Evolutionary conservation across 768 basidiomycete species (phyloP).

Genomic region (Termitomyces sp.): DNA sequence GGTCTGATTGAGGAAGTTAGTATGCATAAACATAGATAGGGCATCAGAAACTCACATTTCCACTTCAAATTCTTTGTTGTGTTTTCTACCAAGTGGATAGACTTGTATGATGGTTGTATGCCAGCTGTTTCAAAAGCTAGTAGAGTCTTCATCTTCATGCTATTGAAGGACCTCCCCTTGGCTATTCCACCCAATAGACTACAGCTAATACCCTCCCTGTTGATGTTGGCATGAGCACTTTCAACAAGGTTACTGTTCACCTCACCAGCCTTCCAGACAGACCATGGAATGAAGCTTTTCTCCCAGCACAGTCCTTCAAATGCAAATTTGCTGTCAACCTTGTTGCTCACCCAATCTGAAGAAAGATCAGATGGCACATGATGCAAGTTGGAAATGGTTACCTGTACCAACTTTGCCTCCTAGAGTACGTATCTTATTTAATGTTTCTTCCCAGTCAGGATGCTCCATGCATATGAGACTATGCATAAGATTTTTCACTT

Average conservation of each 20-base stretch:
- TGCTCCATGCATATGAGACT: conserved; percentile 25
- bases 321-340: conserved; percentile 17
- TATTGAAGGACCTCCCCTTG: neutral
- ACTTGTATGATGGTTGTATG: too few relatives aligned
- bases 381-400: neutral
- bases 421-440: conserved; percentile 13
- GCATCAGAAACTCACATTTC: neutral
- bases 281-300: conserved; percentile 23
- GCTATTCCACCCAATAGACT: neutral
- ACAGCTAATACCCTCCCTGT: conserved; percentile 23
- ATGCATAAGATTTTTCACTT: conserved; percentile 22
- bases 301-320: conserved; percentile 30
- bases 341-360: conserved; percentile 25
- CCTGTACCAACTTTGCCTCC: conserved; percentile 24
- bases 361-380: neutral
- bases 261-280: conserved; percentile 25
- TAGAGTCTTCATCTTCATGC: neutral
- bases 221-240: conserved; percentile 24
- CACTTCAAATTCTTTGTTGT: conserved; percentile 1
- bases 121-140: neutral
- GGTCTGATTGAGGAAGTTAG: neutral
- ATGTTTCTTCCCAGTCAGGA: conserved; percentile 19
- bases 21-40: neutral
- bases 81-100: too few relatives aligned
- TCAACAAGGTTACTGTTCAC: conserved; percentile 27